Evolutionary conservation across 768 basidiomycete species (phyloP), one percentile per base, ranked within the genome.

Genomic region (Rhodocollybia butyracea): DNA sequence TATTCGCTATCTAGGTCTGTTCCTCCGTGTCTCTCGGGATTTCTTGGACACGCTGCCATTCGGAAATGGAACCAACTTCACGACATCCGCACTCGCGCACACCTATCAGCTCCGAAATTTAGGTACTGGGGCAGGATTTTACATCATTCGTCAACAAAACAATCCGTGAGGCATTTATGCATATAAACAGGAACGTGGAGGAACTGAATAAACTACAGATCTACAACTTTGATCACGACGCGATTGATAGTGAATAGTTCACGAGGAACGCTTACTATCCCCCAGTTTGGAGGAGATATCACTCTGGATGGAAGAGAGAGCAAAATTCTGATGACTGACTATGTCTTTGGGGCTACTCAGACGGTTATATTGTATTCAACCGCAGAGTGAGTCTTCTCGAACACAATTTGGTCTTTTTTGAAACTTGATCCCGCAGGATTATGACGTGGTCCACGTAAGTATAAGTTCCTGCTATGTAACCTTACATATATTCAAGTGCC

Each of bases 391-490:
- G 74, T 67, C 5, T 7, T 50, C 42, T 51, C 5, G 13, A 8
- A 30, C n/a, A 19, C 34, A 26, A 27, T 39, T 46, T 19, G 21
- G 12, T 27, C 13, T 32, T 59, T 5, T 1, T 24, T 27, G 31
- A 13, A 57, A 50, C 19, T 51, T 8, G 32, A 11, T 43, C 13
- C 13, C 24, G 21, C 48, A 81, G 79, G 55, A 74, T 81, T 43
- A 73, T 79, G 75, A 80, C 80, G 12, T 80, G 79, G 78, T 75
- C 77, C n/a, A 79, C 78, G 79, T 75, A 54, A 61, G 76, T 59
- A 17, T 13, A 41, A 30, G 12, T 13, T 27, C 50, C 15, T 36
- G 57, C 13, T 41, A 45, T 56, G n/a, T 38, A n/a, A 3, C 13
- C 29, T 27, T 48, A 1, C 21, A 26, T 24, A 30, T 13, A 22